These are phyloP conservation scores for Citrullus amarus DNA, from an alignment of 306 rosid genomes.

Conservation along the genomic window DNA sequence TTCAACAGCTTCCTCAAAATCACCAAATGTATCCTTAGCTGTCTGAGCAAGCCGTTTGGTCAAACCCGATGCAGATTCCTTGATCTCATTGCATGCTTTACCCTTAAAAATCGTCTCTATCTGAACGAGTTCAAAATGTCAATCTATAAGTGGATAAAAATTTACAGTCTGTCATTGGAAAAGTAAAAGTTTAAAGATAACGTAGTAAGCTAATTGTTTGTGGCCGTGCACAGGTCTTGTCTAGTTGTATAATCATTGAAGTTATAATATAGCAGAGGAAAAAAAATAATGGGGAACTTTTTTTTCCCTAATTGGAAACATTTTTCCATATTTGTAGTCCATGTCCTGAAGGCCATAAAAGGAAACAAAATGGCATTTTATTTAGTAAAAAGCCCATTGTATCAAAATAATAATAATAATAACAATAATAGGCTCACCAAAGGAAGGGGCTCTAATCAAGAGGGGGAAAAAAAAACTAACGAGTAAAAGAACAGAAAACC, in stretches of 20 bases:
- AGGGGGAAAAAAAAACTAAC: too few species aligned
- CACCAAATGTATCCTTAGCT: conserved; percentile 86
- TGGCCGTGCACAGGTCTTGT: not conserved
- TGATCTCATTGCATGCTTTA: conserved; percentile 64
- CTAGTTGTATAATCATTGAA: not conserved
- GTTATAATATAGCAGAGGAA: not conserved
- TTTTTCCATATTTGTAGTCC: not conserved
- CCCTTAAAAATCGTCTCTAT: conserved; percentile 74
- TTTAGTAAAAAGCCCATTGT: too few species aligned
- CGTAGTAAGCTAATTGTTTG: not conserved
- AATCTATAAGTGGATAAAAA: conserved; percentile 7
- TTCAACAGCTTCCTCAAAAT: conserved; percentile 95
- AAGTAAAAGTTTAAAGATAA: not conserved
- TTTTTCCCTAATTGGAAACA: not conserved
- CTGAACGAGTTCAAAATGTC: conserved; percentile 29
- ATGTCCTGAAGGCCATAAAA: not conserved
- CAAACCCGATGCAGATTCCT: conserved; percentile 70
- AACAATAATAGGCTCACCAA: too few species aligned
- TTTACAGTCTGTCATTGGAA: not conserved
- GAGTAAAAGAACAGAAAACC: too few species aligned
- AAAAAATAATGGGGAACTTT: not conserved
- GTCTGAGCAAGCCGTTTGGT: conserved; percentile 89
- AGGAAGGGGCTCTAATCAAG: too few species aligned
- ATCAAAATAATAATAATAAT: too few species aligned
- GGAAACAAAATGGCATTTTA: too few species aligned